Evolutionary conservation across 257 asterid genomes (phyloP).

Genomic region (Linaria vulgaris): DNA sequence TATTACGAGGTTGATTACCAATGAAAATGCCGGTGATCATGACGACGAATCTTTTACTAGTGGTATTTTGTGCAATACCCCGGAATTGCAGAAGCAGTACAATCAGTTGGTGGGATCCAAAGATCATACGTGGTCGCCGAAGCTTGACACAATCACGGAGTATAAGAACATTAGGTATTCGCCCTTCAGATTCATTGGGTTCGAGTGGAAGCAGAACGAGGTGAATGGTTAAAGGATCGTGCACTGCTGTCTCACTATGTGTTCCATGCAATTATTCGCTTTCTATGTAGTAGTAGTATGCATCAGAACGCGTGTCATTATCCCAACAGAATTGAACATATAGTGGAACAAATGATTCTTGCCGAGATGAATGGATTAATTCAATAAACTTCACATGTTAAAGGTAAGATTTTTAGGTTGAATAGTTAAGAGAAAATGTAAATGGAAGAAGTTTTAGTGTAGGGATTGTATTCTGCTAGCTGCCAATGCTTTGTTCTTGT

Average conservation of each 20-base stretch:
- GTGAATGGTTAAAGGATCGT: not conserved
- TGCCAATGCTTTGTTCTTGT: not conserved
- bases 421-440: not conserved
- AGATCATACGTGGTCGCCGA: slow-evolving; percentile 77
- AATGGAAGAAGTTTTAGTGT: not conserved
- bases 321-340: too few species aligned
- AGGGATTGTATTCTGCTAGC: not conserved
- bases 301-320: too few species aligned
- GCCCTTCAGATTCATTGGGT: slow-evolving; percentile 61
- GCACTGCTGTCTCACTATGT: too few species aligned
- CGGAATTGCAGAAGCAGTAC: slow-evolving; percentile 75
- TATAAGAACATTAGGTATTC: slow-evolving; percentile 64
- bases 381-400: not conserved
- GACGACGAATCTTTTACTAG: not conserved
- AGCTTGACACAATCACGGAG: slow-evolving; percentile 74
- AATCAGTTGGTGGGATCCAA: slow-evolving; percentile 58
- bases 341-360: too few species aligned
- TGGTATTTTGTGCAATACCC: slow-evolving; percentile 60
- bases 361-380: too few species aligned
- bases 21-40: not conserved
- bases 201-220: slow-evolving; percentile 59
- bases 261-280: too few species aligned
- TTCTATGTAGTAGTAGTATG: too few species aligned
- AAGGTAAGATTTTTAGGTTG: not conserved
- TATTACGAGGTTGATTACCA: slow-evolving; percentile 41